Percentiles rank a stretch among this genome's conserved stretches.
Conservation (phyloP, 306 rosid species). For the Canavalia ensiformis region DNA sequence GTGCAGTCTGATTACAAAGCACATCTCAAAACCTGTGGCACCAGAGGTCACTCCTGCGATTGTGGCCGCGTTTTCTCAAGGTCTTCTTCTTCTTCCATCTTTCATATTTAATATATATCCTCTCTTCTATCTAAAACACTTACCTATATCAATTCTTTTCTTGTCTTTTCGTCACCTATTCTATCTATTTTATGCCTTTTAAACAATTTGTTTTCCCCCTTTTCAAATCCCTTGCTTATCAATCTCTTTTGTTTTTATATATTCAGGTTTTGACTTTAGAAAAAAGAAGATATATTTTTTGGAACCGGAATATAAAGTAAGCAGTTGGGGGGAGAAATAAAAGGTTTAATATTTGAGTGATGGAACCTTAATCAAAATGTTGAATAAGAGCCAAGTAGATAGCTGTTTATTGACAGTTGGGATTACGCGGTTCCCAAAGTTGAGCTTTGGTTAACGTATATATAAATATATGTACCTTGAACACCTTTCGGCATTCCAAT, state of each 20-base stretch:
- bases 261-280: slow-evolving; percentile 61
- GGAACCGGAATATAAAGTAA: slow-evolving; percentile 39
- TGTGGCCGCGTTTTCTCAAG: slow-evolving; percentile 98
- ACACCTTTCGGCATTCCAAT: slow-evolving; percentile 48
- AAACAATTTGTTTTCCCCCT: background rate
- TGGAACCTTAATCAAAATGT: slow-evolving; percentile 58
- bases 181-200: background rate
- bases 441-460: slow-evolving; percentile 43
- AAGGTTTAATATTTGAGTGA: slow-evolving; percentile 56
- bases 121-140: too few species aligned
- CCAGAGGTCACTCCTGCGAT: slow-evolving; percentile 96
- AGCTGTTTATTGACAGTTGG: slow-evolving; percentile 55
- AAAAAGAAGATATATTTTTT: slow-evolving; percentile 47
- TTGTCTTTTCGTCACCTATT: background rate
- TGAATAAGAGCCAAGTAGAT: background rate
- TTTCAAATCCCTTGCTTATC: background rate
- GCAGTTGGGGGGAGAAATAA: background rate
- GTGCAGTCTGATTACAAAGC: slow-evolving; percentile 98
- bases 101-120: too few species aligned
- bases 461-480: background rate
- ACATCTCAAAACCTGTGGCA: slow-evolving; percentile 97
- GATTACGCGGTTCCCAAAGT: slow-evolving; percentile 66
- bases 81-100: slow-evolving; percentile 4
- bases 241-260: slow-evolving; percentile 2
- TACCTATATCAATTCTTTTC: too few species aligned